phyloP scores from a whole-genome alignment of 139 green algal species.

The Chlorella sp. region DNA sequence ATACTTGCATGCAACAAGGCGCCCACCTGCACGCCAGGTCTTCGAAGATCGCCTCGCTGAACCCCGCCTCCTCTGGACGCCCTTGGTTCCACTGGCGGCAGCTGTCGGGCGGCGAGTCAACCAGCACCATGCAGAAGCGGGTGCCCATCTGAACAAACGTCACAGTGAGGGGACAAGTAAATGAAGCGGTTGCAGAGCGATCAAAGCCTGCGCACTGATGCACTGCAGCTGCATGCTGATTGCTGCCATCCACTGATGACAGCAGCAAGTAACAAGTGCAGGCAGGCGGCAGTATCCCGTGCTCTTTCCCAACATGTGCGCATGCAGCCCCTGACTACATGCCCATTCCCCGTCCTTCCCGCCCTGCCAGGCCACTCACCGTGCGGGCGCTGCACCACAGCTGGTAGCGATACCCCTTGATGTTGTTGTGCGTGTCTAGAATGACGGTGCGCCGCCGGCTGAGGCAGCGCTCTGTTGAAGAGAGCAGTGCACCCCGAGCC shows the following conservation, averaged over 20 bases:
- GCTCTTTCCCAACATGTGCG: not conserved
- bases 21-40: slow-evolving; percentile 71
- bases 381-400: slow-evolving; percentile 91
- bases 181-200: too few species aligned
- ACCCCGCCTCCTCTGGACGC: slow-evolving; percentile 31
- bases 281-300: too few species aligned
- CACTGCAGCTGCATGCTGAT: too few species aligned
- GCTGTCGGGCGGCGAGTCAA: slow-evolving; percentile 64
- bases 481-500: slow-evolving; percentile 75
- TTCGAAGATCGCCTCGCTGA: slow-evolving; percentile 68
- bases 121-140: slow-evolving; percentile 91
- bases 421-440: slow-evolving; percentile 94
- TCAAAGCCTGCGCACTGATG: too few species aligned
- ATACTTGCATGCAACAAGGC: too few species aligned
- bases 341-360: too few species aligned
- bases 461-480: slow-evolving; percentile 72
- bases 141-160: slow-evolving; percentile 55
- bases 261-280: not conserved
- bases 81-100: slow-evolving; percentile 77
- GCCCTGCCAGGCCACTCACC: not conserved
- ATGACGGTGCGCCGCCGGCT: slow-evolving; percentile 66
- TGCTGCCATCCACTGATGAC: not conserved
- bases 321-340: not conserved
- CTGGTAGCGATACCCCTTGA: slow-evolving; percentile 94
- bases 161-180: not conserved